phyloP scores from a whole-genome alignment of 768 basidiomycete species.

The Leccinellum luteum region DNA sequence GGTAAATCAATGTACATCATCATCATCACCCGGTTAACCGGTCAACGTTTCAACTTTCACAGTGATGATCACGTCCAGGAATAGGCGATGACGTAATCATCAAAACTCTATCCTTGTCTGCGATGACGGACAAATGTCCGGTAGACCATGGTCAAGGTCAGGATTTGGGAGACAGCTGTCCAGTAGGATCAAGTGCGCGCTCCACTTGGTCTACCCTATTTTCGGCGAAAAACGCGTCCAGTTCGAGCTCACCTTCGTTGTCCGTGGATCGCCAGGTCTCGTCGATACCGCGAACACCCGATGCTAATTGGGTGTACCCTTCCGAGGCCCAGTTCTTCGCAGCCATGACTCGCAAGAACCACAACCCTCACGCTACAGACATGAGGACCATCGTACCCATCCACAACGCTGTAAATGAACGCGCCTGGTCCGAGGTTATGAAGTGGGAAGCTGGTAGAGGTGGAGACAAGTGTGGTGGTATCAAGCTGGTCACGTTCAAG shows the following conservation, averaged over 20 bases:
- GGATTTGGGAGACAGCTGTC: constrained; percentile 45
- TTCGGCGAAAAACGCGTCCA: constrained; percentile 9
- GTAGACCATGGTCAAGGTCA: constrained; percentile 39
- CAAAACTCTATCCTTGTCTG: not conserved
- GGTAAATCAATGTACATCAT: too few species aligned
- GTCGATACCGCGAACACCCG: constrained; percentile 75
- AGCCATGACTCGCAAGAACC: constrained; percentile 95
- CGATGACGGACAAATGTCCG: constrained; percentile 44
- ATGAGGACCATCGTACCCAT: constrained; percentile 97
- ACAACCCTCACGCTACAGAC: constrained; percentile 81
- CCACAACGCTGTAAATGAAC: constrained; percentile 98
- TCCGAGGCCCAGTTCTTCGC: constrained; percentile 98
- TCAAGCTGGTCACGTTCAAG: constrained; percentile 86
- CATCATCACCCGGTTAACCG: not conserved
- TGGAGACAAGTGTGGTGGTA: constrained; percentile 76
- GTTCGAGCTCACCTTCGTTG: constrained; percentile 34
- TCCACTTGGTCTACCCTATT: constrained; percentile 41
- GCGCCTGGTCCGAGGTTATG: constrained; percentile 80
- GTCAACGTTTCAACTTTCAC: too few species aligned
- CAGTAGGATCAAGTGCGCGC: constrained; percentile 60
- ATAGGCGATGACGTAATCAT: constrained; percentile 16
- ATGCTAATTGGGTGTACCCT: constrained; percentile 93
- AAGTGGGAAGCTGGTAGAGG: constrained; percentile 83
- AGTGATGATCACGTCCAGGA: too few species aligned
- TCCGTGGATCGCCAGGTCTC: constrained; percentile 79